These are phyloP conservation scores for Cephalotrichum gorgonifer DNA, from an alignment of 2,329 filamentous ascomycete species.

Conservation along the genomic window DNA sequence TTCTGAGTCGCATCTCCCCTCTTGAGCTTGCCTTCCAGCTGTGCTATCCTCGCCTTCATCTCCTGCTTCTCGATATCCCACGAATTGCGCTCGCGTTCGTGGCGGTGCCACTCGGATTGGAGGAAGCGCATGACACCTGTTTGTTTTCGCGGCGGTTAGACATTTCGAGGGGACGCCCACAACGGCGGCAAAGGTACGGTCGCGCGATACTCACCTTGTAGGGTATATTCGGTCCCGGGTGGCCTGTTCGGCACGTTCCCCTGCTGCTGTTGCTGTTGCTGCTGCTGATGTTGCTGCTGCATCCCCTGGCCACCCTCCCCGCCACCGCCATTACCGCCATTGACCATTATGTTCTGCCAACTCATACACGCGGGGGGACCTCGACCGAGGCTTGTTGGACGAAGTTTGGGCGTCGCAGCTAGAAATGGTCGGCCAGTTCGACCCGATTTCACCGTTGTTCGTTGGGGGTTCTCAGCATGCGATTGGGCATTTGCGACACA, in stretches of 20 bases:
- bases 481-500: conserved; percentile 1
- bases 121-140: conserved; percentile 97
- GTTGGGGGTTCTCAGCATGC: conserved; percentile 18
- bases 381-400: not conserved
- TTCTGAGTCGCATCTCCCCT: conserved; percentile 83
- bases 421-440: not conserved
- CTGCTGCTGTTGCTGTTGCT: conserved; percentile 17
- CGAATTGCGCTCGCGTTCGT: conserved; percentile 92
- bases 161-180: not conserved
- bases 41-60: conserved; percentile 96
- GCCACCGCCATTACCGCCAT: conserved; percentile 23
- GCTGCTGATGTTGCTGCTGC: conserved; percentile 8
- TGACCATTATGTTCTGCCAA: conserved; percentile 28
- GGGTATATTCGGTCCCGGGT: conserved; percentile 50
- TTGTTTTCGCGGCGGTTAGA: not conserved
- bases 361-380: conserved; percentile 16
- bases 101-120: conserved; percentile 97
- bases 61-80: conserved; percentile 99
- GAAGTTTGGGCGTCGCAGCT: not conserved
- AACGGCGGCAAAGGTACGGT: not conserved
- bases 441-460: conserved; percentile 31
- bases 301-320: conserved; percentile 5
- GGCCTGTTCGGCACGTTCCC: conserved; percentile 38
- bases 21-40: conserved; percentile 79
- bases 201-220: conserved; percentile 34